Conservation (phyloP, 805 yeast genomes). For the Yarrowia porcina region DNA sequence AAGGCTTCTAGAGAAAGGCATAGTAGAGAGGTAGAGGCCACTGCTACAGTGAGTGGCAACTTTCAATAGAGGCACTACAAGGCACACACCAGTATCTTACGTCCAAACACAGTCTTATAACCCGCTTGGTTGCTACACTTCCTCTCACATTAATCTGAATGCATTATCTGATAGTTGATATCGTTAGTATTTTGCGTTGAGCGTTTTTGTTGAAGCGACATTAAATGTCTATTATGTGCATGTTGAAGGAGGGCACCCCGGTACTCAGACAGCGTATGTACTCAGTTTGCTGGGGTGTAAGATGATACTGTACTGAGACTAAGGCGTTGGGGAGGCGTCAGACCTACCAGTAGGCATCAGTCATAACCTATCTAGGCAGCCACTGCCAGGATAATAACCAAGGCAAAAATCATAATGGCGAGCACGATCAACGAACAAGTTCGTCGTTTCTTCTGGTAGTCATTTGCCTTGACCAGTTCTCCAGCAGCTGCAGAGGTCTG, state of each 20-base stretch:
- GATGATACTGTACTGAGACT: no score
- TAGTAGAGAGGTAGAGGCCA: no score
- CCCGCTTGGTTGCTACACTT: no score
- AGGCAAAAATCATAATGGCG: constrained; percentile 54
- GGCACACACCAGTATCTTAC: no score
- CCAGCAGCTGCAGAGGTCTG: constrained; percentile 68
- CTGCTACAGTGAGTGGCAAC: no score
- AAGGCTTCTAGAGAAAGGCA: no score
- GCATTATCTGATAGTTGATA: constrained; percentile 25
- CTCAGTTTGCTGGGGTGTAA: no score
- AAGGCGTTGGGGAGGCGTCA: no score
- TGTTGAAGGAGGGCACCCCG: neutral
- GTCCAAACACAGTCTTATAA: no score
- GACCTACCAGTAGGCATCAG: no score
- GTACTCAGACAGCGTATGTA: neutral
- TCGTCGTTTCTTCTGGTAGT: constrained; percentile 64
- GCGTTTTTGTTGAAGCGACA: constrained; percentile 10
- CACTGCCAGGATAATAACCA: constrained; percentile 49
- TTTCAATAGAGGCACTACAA: no score
- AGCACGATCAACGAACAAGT: constrained; percentile 72
- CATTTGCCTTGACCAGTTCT: constrained; percentile 71
- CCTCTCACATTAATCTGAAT: neutral
- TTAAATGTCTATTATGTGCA: neutral
- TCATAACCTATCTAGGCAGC: constrained; percentile 25
- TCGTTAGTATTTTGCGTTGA: constrained; percentile 24